Conservation (phyloP, 192 early-diverging fungal genomes). For the Coemansia sp. region DNA sequence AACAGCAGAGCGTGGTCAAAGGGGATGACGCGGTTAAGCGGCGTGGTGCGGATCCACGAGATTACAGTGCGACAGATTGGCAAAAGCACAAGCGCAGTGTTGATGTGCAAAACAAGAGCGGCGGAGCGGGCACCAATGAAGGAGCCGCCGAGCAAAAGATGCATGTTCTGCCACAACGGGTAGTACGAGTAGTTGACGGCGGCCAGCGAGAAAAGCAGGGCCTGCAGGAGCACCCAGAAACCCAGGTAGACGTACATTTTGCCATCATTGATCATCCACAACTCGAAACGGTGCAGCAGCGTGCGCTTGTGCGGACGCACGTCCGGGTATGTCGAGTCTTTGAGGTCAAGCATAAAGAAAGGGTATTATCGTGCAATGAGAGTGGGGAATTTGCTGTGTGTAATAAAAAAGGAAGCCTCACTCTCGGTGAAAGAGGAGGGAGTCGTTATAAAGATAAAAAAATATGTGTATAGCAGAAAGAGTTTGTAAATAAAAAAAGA, state of each 20-base stretch:
- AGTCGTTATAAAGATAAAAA: conserved; percentile 5
- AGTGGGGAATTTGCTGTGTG: no score
- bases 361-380: no score
- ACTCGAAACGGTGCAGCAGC: conserved; percentile 42
- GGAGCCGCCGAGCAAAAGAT: conserved; percentile 52
- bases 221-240: conserved; percentile 62
- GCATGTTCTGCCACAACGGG: conserved; percentile 54
- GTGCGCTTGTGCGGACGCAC: conserved; percentile 34
- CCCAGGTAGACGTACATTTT: conserved; percentile 54
- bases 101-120: conserved; percentile 70
- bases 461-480: no score
- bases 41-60: conserved; percentile 70
- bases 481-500: not conserved
- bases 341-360: conserved; percentile 50
- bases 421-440: no score
- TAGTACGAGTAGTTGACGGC: conserved; percentile 62
- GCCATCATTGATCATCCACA: conserved; percentile 54
- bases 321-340: conserved; percentile 39
- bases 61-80: conserved; percentile 81
- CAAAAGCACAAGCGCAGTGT: conserved; percentile 75
- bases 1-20: conserved; percentile 84
- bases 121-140: conserved; percentile 61
- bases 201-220: conserved; percentile 56
- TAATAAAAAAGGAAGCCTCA: no score
- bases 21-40: conserved; percentile 72